Evolutionary conservation across 805 yeast species (phyloP).

Genomic region (Komagataella mondaviorum): DNA sequence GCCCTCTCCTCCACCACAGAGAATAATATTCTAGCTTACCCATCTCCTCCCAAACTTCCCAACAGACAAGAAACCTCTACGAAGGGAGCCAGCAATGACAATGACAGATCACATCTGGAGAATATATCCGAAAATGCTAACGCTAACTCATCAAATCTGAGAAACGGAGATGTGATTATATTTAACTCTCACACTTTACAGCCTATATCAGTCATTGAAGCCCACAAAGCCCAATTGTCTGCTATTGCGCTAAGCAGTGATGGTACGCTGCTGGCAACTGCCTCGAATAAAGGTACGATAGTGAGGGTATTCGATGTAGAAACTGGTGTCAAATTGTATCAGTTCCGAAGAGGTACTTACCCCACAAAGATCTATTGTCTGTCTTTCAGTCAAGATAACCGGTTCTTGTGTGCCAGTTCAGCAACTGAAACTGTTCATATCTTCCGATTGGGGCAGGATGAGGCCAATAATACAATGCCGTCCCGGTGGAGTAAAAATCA

Average conservation of each 20-base stretch:
- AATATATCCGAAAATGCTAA: neutral
- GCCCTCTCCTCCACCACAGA: slow-evolving; percentile 44
- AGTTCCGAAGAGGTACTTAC: slow-evolving; percentile 81
- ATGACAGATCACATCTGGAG: neutral
- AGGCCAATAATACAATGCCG: slow-evolving; percentile 17
- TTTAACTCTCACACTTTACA: slow-evolving; percentile 68
- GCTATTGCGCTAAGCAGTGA: slow-evolving; percentile 59
- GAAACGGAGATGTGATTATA: slow-evolving; percentile 66
- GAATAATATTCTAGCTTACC: slow-evolving; percentile 51
- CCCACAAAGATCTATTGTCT: slow-evolving; percentile 78
- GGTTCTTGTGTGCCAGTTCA: slow-evolving; percentile 69
- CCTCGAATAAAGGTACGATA: slow-evolving; percentile 86
- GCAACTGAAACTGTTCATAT: slow-evolving; percentile 91
- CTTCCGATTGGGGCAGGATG: slow-evolving; percentile 53
- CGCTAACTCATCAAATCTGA: slow-evolving; percentile 4
- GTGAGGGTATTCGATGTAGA: slow-evolving; percentile 72
- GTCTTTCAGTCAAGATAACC: slow-evolving; percentile 65
- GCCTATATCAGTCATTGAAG: slow-evolving; percentile 79
- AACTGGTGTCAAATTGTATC: slow-evolving; percentile 56
- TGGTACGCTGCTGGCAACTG: slow-evolving; percentile 79
- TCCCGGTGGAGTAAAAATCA: slow-evolving; percentile 9
- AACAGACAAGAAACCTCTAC: neutral
- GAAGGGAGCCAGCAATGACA: neutral
- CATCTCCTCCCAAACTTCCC: slow-evolving; percentile 53
- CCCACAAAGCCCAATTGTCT: slow-evolving; percentile 74